Evolutionary conservation across 306 rosid genomes (phyloP).

Genomic region (Inga leiocalycina): DNA sequence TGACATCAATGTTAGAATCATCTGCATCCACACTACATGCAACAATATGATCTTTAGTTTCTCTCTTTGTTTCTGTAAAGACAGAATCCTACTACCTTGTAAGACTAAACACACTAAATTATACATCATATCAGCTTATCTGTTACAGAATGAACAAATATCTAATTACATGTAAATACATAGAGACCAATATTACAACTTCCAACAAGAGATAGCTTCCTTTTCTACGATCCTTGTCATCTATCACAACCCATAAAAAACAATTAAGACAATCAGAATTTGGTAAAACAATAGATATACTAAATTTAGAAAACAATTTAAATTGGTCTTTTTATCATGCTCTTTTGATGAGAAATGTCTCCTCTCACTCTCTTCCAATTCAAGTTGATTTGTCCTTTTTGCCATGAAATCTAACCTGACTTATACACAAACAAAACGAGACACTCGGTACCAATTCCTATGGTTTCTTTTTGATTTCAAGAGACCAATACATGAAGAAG

Average conservation of each 20-base stretch:
- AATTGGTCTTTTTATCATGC: constrained; percentile 47
- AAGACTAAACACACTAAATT: not conserved
- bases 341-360: constrained; percentile 91
- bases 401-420: not conserved
- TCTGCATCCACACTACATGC: constrained; percentile 90
- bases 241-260: constrained; percentile 48
- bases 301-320: not conserved
- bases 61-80: constrained; percentile 67
- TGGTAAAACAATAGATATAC: not conserved
- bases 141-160: constrained; percentile 8
- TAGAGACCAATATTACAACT: constrained; percentile 50
- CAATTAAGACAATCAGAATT: constrained; percentile 29
- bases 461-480: not conserved
- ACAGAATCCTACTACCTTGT: constrained; percentile 24
- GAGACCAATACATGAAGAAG: not conserved
- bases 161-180: not conserved
- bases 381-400: not conserved
- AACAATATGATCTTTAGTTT: constrained; percentile 76
- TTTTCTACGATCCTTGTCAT: constrained; percentile 88
- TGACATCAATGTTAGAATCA: constrained; percentile 88
- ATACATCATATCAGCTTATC: not conserved
- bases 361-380: constrained; percentile 83
- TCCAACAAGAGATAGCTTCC: constrained; percentile 72
- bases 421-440: not conserved
- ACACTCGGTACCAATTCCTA: not conserved